Evolutionary conservation across 441 rosid species (phyloP), one percentile per base, ranked within the genome.

Genomic region (Populus hybrid): DNA sequence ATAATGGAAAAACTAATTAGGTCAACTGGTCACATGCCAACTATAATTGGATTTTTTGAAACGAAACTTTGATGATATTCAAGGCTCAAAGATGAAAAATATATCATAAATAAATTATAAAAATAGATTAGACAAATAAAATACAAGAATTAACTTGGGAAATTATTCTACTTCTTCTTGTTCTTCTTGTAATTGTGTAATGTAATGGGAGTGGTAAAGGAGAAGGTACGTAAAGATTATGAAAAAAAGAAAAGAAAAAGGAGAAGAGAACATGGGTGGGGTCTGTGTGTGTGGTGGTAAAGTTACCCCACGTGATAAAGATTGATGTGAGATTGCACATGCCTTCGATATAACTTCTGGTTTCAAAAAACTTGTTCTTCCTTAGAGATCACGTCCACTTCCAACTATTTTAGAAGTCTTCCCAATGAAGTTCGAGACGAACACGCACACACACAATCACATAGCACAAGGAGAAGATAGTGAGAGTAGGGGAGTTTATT

Each of bases 261-360:
- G n/a, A 53, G 29, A 42, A 69, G 65, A 20, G 45, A 63, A 4
- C 4, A 42, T 14, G 61, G 61, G 83, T 77, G 79, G 86, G 86
- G 79, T 63, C 50, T 36, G 75, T 2, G 53, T 42, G 56, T 76
- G 85, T 29, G 85, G 82, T 82, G 85, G 79, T 79, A 74, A 80
- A 72, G 79, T 38, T 73, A 82, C 68, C 84, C 87, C 86, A 81
- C 74, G 78, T 80, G 87, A 83, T 74, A 81, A 79, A 74, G 84
- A 71, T 71, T 73, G 85, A 84, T 79, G 85, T 9, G 64, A 79
- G 78, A 20, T 76, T 68, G 82, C 87, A 82, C 89, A 84, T 86
- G 89, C 38, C 42, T 14, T 9, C 7, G 16, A 2, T 21, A 12
- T n/a, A 35, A 21, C 72, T 36, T 69, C 18, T 36, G 14, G 16